Evolutionary conservation across 164 flowering plant genomes (phyloP).

Genomic region (Magnolia sinica): DNA sequence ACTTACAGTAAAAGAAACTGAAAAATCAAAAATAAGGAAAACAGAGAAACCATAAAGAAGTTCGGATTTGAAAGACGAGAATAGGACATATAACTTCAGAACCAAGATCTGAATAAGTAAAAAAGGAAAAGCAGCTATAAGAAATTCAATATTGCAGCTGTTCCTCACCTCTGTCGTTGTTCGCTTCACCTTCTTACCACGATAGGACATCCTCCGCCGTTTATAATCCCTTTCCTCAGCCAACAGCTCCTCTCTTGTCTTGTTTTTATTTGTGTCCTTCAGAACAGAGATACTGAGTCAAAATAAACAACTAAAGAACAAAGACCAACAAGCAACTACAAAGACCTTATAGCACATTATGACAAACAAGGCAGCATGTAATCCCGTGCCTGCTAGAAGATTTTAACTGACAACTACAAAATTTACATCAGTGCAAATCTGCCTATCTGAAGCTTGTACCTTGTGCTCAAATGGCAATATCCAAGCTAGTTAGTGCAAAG

Average conservation of each 20-base stretch:
- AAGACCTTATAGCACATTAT: neutral
- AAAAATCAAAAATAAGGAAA: neutral
- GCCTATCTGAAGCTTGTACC: too few relatives aligned
- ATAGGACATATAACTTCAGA: neutral
- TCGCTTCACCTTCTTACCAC: slow-evolving; percentile 89
- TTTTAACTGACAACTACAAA: too few relatives aligned
- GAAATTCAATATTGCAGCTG: neutral
- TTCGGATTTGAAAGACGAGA: neutral
- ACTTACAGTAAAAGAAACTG: neutral
- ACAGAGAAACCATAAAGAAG: neutral
- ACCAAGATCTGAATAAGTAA: neutral
- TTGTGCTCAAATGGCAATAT: too few relatives aligned
- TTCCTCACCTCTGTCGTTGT: slow-evolving; percentile 54
- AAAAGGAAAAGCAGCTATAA: neutral
- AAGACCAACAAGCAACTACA: neutral
- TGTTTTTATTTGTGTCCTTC: slow-evolving; percentile 52
- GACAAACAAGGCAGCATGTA: neutral
- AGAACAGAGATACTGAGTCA: neutral
- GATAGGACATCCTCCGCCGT: slow-evolving; percentile 95
- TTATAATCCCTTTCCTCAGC: slow-evolving; percentile 99
- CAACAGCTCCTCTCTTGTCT: slow-evolving; percentile 83
- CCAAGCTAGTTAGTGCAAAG: too few relatives aligned
- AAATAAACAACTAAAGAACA: neutral
- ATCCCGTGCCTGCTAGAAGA: too few relatives aligned
- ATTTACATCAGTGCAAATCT: too few relatives aligned